Conservation (phyloP, 129 eudicot species). For the Scalesia atractyloides region DNA sequence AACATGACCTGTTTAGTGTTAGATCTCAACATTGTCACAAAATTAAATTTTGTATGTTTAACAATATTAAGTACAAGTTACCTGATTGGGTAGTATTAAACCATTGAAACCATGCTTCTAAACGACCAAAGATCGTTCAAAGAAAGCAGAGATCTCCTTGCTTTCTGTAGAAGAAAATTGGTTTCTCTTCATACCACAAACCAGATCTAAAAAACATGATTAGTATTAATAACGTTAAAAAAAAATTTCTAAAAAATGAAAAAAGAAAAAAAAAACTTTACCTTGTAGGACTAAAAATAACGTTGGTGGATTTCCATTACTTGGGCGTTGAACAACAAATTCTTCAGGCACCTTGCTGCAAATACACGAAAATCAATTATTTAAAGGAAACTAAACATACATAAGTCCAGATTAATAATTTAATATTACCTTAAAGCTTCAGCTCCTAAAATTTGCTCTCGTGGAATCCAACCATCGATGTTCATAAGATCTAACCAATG, state of each 20-base stretch:
- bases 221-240: not conserved
- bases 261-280: slow-evolving; percentile 18
- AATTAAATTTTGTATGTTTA: too few relatives aligned
- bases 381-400: not conserved
- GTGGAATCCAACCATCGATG: slow-evolving; percentile 99
- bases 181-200: slow-evolving; percentile 60
- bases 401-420: slow-evolving; percentile 10
- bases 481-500: slow-evolving; percentile 99
- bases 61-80: slow-evolving; percentile 9
- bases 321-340: slow-evolving; percentile 86
- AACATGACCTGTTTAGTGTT: too few relatives aligned
- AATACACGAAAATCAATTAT: not conserved
- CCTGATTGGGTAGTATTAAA: slow-evolving; percentile 97
- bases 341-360: slow-evolving; percentile 95
- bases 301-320: slow-evolving; percentile 96
- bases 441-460: slow-evolving; percentile 97
- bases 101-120: slow-evolving; percentile 99
- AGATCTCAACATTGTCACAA: too few relatives aligned
- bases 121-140: slow-evolving; percentile 77
- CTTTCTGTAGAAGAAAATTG: slow-evolving; percentile 53
- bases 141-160: slow-evolving; percentile 61
- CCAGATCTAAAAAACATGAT: slow-evolving; percentile 54
- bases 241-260: not conserved
- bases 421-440: slow-evolving; percentile 84
- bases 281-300: slow-evolving; percentile 82